Conservation (phyloP, 73 alveolate species). For the Loxodes magnus region DNA sequence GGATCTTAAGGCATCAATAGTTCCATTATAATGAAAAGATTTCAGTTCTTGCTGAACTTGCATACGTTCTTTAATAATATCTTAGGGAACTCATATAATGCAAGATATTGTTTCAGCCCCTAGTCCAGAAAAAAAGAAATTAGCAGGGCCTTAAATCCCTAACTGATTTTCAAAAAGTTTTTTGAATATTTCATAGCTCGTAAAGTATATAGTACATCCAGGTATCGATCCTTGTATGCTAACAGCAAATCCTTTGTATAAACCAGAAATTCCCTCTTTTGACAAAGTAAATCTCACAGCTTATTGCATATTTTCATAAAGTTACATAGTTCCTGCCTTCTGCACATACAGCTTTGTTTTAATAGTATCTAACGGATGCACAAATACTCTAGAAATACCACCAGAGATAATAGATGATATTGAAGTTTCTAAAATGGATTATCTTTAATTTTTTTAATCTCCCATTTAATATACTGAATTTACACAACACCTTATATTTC, state of each 20-base stretch:
- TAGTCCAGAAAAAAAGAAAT: conserved; percentile 42
- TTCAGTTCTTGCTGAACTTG: conserved; percentile 66
- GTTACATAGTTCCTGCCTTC: neutral
- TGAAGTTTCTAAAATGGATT: conserved; percentile 10
- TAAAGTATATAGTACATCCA: conserved; percentile 51
- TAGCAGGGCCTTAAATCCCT: neutral
- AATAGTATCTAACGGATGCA: conserved; percentile 76
- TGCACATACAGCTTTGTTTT: conserved; percentile 55
- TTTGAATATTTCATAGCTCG: conserved; percentile 51
- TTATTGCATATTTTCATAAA: neutral
- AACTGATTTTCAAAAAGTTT: conserved; percentile 3
- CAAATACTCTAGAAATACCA: conserved; percentile 33
- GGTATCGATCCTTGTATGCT: conserved; percentile 43
- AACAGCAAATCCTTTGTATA: conserved; percentile 45
- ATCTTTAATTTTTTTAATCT: conserved; percentile 4
- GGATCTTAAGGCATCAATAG: conserved; percentile 54
- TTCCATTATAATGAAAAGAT: conserved; percentile 39
- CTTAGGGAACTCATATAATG: conserved; percentile 77
- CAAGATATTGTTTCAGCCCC: conserved; percentile 87
- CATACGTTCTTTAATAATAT: conserved; percentile 86
- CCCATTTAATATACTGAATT: conserved; percentile 13
- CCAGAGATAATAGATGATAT: conserved; percentile 38
- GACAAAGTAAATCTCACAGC: conserved; percentile 4
- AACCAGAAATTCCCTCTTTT: conserved; percentile 37
- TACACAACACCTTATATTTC: too few species aligned